Percentiles rank a stretch among this genome's conserved stretches.
Conservation (phyloP, 495 filamentous ascomycete species). For the Penicillium alfredii region DNA sequence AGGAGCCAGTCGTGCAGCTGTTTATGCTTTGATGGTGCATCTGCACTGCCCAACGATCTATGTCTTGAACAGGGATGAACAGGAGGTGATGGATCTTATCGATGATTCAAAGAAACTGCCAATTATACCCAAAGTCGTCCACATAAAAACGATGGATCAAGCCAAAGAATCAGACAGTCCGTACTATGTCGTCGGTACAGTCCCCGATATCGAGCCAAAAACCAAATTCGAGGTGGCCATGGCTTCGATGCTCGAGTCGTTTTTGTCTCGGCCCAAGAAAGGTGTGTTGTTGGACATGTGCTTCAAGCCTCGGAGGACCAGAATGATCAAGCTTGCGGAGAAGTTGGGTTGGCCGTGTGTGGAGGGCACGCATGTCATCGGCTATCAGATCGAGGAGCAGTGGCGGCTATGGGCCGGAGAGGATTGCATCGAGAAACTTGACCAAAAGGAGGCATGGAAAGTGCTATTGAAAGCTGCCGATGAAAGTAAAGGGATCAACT, state of each 20-base stretch:
- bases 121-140: constrained; percentile 30
- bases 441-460: constrained; percentile 41
- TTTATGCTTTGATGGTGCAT: constrained; percentile 55
- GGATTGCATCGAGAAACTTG: constrained; percentile 38
- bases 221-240: constrained; percentile 46
- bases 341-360: constrained; percentile 54
- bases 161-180: constrained; percentile 45
- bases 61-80: constrained; percentile 55
- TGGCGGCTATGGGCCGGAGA: constrained; percentile 53
- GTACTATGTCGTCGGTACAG: constrained; percentile 52
- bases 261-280: constrained; percentile 39
- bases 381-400: constrained; percentile 64
- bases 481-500: constrained; percentile 24
- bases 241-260: constrained; percentile 44
- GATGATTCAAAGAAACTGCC: constrained; percentile 25
- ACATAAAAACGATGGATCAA: constrained; percentile 48
- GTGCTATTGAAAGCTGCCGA: constrained; percentile 36
- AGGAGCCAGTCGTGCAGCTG: constrained; percentile 55
- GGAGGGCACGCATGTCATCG: constrained; percentile 58
- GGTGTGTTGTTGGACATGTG: constrained; percentile 67
- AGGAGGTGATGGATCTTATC: constrained; percentile 54
- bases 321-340: constrained; percentile 46
- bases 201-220: constrained; percentile 56
- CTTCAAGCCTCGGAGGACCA: constrained; percentile 61
- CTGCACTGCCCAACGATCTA: constrained; percentile 54